A percentile compares a stretch with the other conserved stretches of the same genome.
These are phyloP conservation scores for Ogataea trehaloabstinens DNA, from an alignment of 805 yeast species.

Conservation along the genomic window DNA sequence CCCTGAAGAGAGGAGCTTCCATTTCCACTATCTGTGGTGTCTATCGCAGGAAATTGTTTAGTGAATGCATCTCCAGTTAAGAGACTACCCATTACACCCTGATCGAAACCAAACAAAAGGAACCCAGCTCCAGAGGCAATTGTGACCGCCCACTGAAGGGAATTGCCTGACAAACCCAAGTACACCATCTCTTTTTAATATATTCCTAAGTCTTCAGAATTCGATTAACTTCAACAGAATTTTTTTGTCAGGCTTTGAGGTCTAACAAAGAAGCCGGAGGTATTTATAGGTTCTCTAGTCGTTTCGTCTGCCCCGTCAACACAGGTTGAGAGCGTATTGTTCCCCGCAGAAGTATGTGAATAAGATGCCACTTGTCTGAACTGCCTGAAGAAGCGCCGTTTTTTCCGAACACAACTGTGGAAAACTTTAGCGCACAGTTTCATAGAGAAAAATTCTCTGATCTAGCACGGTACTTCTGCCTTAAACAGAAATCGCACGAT, in stretches of 20 bases:
- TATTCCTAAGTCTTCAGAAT: not conserved
- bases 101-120: conserved; percentile 63
- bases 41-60: conserved; percentile 49
- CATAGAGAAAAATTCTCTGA: too few species aligned
- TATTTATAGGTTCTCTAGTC: conserved; percentile 3
- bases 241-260: not conserved
- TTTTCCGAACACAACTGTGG: not conserved
- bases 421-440: not conserved
- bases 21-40: conserved; percentile 15
- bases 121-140: conserved; percentile 44
- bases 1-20: conserved; percentile 38
- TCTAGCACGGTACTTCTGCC: too few species aligned
- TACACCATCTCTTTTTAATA: conserved; percentile 7
- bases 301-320: not conserved
- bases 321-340: not conserved
- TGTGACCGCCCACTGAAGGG: conserved; percentile 19
- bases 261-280: not conserved
- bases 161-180: conserved; percentile 12
- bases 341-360: conserved; percentile 4
- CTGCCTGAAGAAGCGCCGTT: conserved; percentile 2
- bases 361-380: conserved; percentile 2
- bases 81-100: conserved; percentile 65
- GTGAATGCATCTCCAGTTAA: conserved; percentile 57
- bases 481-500: not conserved
- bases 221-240: not conserved